A percentile compares a stretch with the other conserved stretches of the same genome.
phyloP scores from a whole-genome alignment of 495 filamentous ascomycete genomes.

The Xylaria intraflava region DNA sequence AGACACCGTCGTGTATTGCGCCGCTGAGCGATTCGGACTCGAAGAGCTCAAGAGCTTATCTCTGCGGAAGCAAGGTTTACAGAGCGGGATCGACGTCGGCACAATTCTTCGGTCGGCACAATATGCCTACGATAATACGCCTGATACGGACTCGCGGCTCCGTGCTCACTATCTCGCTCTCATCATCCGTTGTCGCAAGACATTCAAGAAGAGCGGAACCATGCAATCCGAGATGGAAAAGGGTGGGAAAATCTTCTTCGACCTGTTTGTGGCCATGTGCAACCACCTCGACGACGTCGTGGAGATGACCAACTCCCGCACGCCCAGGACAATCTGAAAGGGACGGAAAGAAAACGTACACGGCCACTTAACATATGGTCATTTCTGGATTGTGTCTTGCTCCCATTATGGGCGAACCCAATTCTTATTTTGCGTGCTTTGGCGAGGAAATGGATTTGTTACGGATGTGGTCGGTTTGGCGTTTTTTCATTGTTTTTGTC shows the following conservation, averaged over 20 bases:
- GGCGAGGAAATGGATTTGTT: conserved; percentile 21
- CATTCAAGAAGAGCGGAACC: conserved; percentile 91
- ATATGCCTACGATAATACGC: conserved; percentile 90
- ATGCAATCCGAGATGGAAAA: conserved; percentile 98
- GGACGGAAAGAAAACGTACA: conserved; percentile 10
- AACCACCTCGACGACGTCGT: conserved; percentile 91
- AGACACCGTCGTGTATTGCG: conserved; percentile 89
- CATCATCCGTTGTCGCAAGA: conserved; percentile 88
- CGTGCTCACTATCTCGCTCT: conserved; percentile 92
- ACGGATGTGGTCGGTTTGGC: conserved; percentile 14
- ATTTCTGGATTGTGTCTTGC: conserved; percentile 13
- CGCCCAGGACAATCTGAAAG: conserved; percentile 45
- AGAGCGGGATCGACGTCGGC: conserved; percentile 73
- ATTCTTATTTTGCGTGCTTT: conserved; percentile 7
- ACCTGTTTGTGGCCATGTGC: conserved; percentile 95
- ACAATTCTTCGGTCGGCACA: conserved; percentile 84
- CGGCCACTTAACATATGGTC: conserved; percentile 17
- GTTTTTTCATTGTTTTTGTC: conserved; percentile 27
- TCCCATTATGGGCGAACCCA: neutral
- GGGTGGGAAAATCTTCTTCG: conserved; percentile 87
- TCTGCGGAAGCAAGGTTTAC: conserved; percentile 87
- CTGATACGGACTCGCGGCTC: conserved; percentile 79
- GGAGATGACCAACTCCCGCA: conserved; percentile 50
- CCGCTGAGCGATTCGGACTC: conserved; percentile 77
- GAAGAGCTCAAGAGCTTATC: conserved; percentile 81